phyloP scores from a whole-genome alignment of 495 filamentous ascomycete species.

The Neurospora sp. region DNA sequence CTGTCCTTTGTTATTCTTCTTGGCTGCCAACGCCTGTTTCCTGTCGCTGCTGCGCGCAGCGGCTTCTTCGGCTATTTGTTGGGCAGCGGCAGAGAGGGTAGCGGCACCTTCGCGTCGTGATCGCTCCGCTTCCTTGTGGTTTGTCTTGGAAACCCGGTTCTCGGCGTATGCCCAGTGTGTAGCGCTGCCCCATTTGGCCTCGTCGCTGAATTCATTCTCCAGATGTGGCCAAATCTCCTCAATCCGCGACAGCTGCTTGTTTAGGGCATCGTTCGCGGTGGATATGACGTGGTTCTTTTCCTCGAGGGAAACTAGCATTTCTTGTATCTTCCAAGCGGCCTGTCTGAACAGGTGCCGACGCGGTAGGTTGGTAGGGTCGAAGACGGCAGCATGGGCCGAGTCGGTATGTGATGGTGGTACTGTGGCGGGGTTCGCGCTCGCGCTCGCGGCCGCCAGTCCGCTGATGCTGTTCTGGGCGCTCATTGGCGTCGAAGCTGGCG shows the following conservation, averaged over 20 bases:
- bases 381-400: conserved; percentile 26
- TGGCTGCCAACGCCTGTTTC: conserved; percentile 67
- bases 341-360: conserved; percentile 59
- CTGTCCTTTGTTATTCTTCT: conserved; percentile 55
- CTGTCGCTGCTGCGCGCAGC: conserved; percentile 68
- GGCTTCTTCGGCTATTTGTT: conserved; percentile 67
- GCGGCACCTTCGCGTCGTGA: conserved; percentile 68
- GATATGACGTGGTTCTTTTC: conserved; percentile 95
- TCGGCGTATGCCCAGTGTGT: conserved; percentile 95
- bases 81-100: conserved; percentile 55
- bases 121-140: conserved; percentile 49
- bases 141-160: conserved; percentile 57
- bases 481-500: conserved; percentile 30
- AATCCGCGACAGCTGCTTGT: conserved; percentile 74
- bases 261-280: conserved; percentile 77
- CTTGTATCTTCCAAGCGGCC: conserved; percentile 47
- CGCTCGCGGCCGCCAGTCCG: conserved; percentile 18
- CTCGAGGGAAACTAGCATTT: conserved; percentile 76
- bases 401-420: conserved; percentile 25
- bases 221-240: conserved; percentile 77
- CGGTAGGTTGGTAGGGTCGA: conserved; percentile 40
- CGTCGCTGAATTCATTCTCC: conserved; percentile 82
- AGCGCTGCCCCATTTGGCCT: conserved; percentile 81
- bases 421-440: conserved; percentile 16
- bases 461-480: conserved; percentile 34